Conservation (phyloP, 2,329 filamentous ascomycete genomes). For the Fusarium lyarnte region DNA sequence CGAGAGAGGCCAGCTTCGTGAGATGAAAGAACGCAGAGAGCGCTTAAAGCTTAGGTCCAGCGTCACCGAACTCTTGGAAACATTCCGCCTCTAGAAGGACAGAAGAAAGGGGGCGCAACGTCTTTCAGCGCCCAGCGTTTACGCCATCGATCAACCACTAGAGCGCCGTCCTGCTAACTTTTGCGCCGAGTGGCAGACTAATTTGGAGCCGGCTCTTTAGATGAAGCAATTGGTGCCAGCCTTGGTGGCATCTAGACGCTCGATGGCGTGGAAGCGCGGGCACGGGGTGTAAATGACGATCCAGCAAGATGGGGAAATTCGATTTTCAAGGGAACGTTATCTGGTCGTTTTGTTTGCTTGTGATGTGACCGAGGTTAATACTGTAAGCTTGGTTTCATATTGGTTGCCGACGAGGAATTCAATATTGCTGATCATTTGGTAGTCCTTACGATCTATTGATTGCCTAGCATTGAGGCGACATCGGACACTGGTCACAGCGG, state of each 20-base stretch:
- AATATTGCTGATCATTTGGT: background rate
- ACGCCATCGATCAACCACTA: constrained; percentile 29
- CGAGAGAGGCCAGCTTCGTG: constrained; percentile 4
- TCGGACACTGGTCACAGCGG: background rate
- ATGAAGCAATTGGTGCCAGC: constrained; percentile 29
- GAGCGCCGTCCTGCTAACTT: constrained; percentile 27
- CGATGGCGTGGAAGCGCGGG: constrained; percentile 23
- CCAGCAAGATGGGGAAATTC: constrained; percentile 22
- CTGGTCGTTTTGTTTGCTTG: constrained; percentile 19
- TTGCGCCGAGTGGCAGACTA: constrained; percentile 32
- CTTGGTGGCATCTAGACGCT: constrained; percentile 33
- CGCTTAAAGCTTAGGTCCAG: constrained; percentile 14
- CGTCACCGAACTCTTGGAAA: constrained; percentile 23
- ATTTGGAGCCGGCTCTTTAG: constrained; percentile 18
- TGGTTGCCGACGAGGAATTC: background rate
- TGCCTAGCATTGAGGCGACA: background rate
- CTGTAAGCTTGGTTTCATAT: background rate
- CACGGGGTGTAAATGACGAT: constrained; percentile 25
- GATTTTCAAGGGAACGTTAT: background rate
- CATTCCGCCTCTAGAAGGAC: constrained; percentile 23
- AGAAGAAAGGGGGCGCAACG: constrained; percentile 37
- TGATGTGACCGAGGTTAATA: background rate
- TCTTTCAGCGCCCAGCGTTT: constrained; percentile 17
- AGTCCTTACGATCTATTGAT: background rate
- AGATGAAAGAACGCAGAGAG: constrained; percentile 17